phyloP scores from a whole-genome alignment of 208 protist genomes.

The Leishmania lainsoni region DNA sequence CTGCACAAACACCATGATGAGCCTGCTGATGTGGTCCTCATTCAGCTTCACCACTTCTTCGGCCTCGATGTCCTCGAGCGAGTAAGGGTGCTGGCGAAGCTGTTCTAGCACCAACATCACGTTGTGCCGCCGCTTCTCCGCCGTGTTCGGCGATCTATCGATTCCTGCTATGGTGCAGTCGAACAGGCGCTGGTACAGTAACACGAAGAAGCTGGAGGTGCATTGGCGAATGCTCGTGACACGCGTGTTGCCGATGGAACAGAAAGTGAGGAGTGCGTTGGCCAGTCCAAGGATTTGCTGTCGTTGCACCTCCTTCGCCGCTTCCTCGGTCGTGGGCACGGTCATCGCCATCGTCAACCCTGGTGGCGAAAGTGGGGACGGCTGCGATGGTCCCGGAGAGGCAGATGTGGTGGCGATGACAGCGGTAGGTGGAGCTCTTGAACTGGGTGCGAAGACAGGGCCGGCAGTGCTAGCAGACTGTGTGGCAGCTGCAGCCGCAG shows the following conservation, averaged over 20 bases:
- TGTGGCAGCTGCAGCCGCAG: constrained; percentile 1
- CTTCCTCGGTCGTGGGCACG: not conserved
- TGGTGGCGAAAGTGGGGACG: not conserved
- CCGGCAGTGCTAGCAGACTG: not conserved
- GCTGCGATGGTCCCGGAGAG: not conserved
- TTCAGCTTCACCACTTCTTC: constrained; percentile 81
- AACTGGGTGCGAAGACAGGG: not conserved
- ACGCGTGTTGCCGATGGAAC: constrained; percentile 46
- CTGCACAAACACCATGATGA: constrained; percentile 78
- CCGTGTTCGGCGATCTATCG: constrained; percentile 68
- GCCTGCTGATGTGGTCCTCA: constrained; percentile 82
- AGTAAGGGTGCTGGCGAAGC: constrained; percentile 58
- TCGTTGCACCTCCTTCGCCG: constrained; percentile 34
- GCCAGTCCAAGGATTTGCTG: constrained; percentile 65
- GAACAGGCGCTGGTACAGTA: constrained; percentile 86
- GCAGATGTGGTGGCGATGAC: not conserved
- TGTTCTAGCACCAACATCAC: constrained; percentile 74
- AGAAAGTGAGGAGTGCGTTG: constrained; percentile 64
- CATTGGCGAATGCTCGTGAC: constrained; percentile 82
- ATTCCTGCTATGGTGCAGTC: constrained; percentile 70
- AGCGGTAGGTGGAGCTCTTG: not conserved
- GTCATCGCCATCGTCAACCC: not conserved
- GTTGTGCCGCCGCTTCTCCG: constrained; percentile 81
- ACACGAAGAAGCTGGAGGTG: constrained; percentile 86
- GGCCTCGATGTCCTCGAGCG: constrained; percentile 57